Evolutionary conservation across 2,329 filamentous ascomycete species (phyloP), one percentile per base, ranked within the genome.

Genomic region (Conoideocrella luteorostrata): DNA sequence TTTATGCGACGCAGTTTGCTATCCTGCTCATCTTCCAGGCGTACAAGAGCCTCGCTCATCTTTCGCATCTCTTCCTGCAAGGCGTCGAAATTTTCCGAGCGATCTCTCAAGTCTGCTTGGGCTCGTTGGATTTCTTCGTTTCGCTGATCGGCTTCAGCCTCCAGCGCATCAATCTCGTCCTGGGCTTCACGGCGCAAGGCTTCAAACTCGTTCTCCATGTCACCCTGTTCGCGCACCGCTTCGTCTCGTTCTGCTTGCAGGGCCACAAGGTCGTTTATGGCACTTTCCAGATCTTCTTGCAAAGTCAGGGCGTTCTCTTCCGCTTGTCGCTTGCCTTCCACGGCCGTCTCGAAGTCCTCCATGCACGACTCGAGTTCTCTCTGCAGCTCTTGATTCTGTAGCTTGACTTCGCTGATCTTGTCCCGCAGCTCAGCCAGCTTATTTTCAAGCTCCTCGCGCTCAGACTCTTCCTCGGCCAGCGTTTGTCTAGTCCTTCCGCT

Each of bases 41-140:
- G 77, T 24, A 96, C 77, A 5, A 97, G 75, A 18, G 85, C 85
- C 54, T 95, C 88, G 56, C 86, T 94, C 65, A 96, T 84, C 54
- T 84, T 84, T 50, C 90, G 86, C 83, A 98, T 93, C 70, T 97
- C 93, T 47, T 85, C 82, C 59, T 97, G 91, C 42, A 98, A 69
- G n/a, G 88, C 86, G 51, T 84, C 82, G 63, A 96, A 91, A 59
- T 93, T 94, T 57, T 97, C 90, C 11, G 82, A 82, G 41, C 84
- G 80, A 50, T 87, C 84, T 48, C 80, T 78, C 12, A 95, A 68
- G 32, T 93, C 87, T 12, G 78, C 72, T 45, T 84, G 77, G 21
- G 93, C 66, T 12, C 80, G 78, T 51, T 84, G 75, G 33, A 83
- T 79, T 52, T 91, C 86, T 5, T 81, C 77, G 35, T 78, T 78